Evolutionary conservation across 495 filamentous ascomycete genomes (phyloP), one percentile per base, ranked within the genome.

Genomic region (Neurospora sp.): DNA sequence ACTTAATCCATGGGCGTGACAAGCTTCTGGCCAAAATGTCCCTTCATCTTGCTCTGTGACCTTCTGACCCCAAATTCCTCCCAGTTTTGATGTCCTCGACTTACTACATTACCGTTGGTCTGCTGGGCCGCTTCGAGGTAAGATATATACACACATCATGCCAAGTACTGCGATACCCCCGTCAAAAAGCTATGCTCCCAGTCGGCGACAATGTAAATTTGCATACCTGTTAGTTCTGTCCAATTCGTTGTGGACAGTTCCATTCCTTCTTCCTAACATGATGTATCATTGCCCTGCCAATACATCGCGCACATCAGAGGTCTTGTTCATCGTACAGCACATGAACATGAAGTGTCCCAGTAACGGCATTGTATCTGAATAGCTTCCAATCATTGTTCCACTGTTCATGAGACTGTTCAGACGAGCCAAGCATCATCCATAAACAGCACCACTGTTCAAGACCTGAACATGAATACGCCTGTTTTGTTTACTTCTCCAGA

Each of bases 21-120:
- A 49, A 49, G 9, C 3, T 12, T 23, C 10, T 23, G 2, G 10
- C 3, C 46, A 54, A 10, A 23, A 54, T 54, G 1, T 11, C 9
- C 18, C n/a, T 4, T 44, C n/a, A 11, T 2, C n/a, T 23, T 49
- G 8, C 10, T 12, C 10, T 10, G 10, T 54, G 2, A 23, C 5
- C 10, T 11, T 5, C 5, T 11, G 2, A 5, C 10, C 6, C 1
- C 12, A 54, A 6, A 0, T 2, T 0, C 20, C 10, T 23, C 1
- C 4, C 4, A 5, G 2, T 54, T 54, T 1, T 49, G 4, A 11
- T 20, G 7, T 5, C 9, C 12, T 20, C n/a, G 6, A 5, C 46
- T 5, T 54, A 12, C 4, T 54, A 12, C 2, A 20, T 5, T 1
- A 20, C 4, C 1, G 8, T 5, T 5, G 8, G 3, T 10, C 8